Evolutionary conservation across 768 basidiomycete species (phyloP), one percentile per base, ranked within the genome.

Genomic region (Phallus indusiatus): DNA sequence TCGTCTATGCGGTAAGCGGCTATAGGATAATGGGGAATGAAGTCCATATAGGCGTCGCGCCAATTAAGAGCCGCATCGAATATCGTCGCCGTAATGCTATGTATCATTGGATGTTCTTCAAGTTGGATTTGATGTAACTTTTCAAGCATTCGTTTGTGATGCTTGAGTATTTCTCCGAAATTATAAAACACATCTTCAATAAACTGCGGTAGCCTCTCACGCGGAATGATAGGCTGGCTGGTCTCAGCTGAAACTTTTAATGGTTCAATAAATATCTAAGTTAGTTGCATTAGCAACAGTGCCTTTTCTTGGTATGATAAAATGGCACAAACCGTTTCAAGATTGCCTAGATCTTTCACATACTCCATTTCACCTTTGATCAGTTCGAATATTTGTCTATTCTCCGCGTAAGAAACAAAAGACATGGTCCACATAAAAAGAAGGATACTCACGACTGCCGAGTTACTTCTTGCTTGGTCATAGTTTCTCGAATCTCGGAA

Each of bases 351-450:
- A 75, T 96, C 93, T 65, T 85, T 89, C 24, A 95, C 93, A 67
- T 94, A 96, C 24, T 84, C 83, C 91, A 95, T 95, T 70, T 96
- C 93, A 63, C 90, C 89, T 70, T 95, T 90, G 70, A 96, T 95
- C 62, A 95, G 71, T 74, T 96, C 93, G 66, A 94, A 96, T 54
- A 95, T 93, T 91, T 93, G 63, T 37, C 11, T 16, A 34, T 61
- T 59, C 20, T 2, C 49, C 54, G 34, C 37, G 55, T 58, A 17
- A 11, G 16, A 17, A 21, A 17, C 10, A n/a, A n/a, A n/a, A n/a
- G n/a, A n/a, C n/a, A n/a, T n/a, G n/a, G 37, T 28, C 11, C 5
- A 22, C 16, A 52, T 6, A 16, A 11, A 57, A 53, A 46, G 35
- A 56, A 16, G 21, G 17, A 3, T 42, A 71, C 89, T 71, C 69